Conservation (phyloP, 805 yeast genomes). For the Spencermartinsiella europaea region DNA sequence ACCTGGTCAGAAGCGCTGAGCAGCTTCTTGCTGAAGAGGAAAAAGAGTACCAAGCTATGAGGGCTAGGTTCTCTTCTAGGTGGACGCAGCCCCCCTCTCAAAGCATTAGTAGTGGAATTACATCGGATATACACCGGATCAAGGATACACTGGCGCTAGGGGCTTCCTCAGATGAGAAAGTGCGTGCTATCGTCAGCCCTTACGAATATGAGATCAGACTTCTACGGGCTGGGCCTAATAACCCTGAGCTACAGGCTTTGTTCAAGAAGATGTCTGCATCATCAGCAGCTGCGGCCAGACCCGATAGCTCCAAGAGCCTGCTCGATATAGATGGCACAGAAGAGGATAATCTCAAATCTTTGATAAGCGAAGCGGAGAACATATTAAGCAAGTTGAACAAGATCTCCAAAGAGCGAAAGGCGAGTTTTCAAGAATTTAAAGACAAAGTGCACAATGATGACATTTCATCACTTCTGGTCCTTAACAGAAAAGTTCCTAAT, state of each 20-base stretch:
- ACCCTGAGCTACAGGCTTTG: conserved; percentile 36
- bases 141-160: conserved; percentile 36
- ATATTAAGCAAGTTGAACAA: conserved; percentile 55
- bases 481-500: conserved; percentile 54
- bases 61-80: conserved; percentile 33
- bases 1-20: conserved; percentile 29
- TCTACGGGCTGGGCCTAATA: conserved; percentile 42
- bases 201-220: conserved; percentile 39
- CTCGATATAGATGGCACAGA: conserved; percentile 62
- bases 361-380: conserved; percentile 50
- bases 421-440: conserved; percentile 61
- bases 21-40: conserved; percentile 31
- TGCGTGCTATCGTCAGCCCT: conserved; percentile 46
- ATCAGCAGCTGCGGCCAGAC: neutral
- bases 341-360: conserved; percentile 30
- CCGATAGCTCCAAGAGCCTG: conserved; percentile 38
- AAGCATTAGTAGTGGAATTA: conserved; percentile 25
- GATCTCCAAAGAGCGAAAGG: conserved; percentile 57
- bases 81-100: conserved; percentile 39
- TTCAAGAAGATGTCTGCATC: conserved; percentile 21
- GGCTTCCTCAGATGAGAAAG: conserved; percentile 47
- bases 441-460: conserved; percentile 73
- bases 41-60: conserved; percentile 31
- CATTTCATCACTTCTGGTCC: conserved; percentile 66
- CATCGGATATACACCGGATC: conserved; percentile 25